phyloP scores from a whole-genome alignment of 495 filamentous ascomycete species.

The Penicillium arizonense region DNA sequence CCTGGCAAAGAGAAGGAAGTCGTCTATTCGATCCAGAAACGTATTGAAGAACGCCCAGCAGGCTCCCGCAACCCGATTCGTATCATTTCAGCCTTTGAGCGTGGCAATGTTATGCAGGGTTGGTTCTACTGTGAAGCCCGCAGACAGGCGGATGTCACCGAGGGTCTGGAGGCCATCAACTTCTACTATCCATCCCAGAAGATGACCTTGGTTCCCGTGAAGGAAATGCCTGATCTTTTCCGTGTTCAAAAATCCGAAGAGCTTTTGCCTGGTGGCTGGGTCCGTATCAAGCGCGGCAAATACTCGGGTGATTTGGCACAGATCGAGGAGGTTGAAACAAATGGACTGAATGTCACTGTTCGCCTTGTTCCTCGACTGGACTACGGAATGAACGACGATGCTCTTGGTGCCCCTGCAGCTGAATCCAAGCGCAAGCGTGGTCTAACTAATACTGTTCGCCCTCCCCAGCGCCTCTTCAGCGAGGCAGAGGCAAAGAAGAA shows the following conservation, averaged over 20 bases:
- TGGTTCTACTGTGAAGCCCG: slow-evolving; percentile 94
- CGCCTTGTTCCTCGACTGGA: slow-evolving; percentile 87
- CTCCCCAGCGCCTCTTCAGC: slow-evolving; percentile 89
- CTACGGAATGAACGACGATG: slow-evolving; percentile 84
- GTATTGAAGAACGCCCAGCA: slow-evolving; percentile 70
- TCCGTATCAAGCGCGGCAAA: slow-evolving; percentile 80
- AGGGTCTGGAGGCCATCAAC: slow-evolving; percentile 75
- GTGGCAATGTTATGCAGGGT: slow-evolving; percentile 82
- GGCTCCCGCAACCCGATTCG: slow-evolving; percentile 72
- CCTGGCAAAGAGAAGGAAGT: slow-evolving; percentile 93
- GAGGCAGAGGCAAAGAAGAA: slow-evolving; percentile 91
- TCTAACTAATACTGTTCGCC: slow-evolving; percentile 55
- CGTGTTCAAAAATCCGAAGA: slow-evolving; percentile 80
- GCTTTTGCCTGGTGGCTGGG: slow-evolving; percentile 86
- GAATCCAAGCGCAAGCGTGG: slow-evolving; percentile 77
- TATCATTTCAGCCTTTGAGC: slow-evolving; percentile 87
- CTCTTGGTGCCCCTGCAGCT: slow-evolving; percentile 46
- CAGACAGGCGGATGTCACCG: slow-evolving; percentile 78
- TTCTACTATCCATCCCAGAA: slow-evolving; percentile 84
- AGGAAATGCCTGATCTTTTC: slow-evolving; percentile 96
- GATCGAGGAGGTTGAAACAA: slow-evolving; percentile 89
- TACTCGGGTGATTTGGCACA: slow-evolving; percentile 90
- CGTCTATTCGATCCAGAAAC: slow-evolving; percentile 78
- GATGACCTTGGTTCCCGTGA: slow-evolving; percentile 85
- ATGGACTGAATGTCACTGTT: slow-evolving; percentile 83